Evolutionary conservation across 2,329 filamentous ascomycete genomes (phyloP), one percentile per base, ranked within the genome.

Genomic region (Metarhizium anisopliae): DNA sequence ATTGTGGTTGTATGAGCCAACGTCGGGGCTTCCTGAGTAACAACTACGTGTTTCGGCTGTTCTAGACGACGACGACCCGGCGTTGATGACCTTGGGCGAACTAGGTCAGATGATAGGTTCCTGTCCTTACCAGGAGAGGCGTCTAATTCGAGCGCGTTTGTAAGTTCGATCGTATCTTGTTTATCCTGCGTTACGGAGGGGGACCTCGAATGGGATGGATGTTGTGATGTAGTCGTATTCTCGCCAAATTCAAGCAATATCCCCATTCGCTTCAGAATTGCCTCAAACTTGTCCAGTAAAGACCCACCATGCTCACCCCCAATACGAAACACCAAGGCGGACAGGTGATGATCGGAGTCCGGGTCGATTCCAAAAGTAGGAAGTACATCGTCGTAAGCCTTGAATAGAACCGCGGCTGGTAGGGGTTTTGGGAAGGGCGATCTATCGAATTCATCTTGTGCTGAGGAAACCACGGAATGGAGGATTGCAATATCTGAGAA

Each of bases 321-420:
- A 67, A 96, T 83, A 64, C 86, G 86, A 68, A 94, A 89, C 55
- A 96, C 73, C 63, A 95, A 85, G 59, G 86, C 83, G 60, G 90
- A 84, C 64, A 91, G 86, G 62, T 87, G 83, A 62, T 85, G 84
- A 64, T 92, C 89, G 61, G 87, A 78, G 63, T 89, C 84, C n/a
- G 83, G 79, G 57, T 89, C 80, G 60, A 90, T 75, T 55, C 84
- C 86, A 73, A 88, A 76, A 60, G 83, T 76, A 5, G 81, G 82
- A n/a, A 95, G 80, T 47, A 92, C 78, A 55, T 82, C 77, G 66
- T 94, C 87, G 67, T 95, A 95, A 35, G 90, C 89, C 54, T 80
- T 79, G 71, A 95, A 95, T 18, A 96, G 79, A 10, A 90, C 89
- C 65, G 85, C 84, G 56, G 87, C 90, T 3, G 89, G 85, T 25